Evolutionary conservation across 768 basidiomycete genomes (phyloP), one percentile per base, ranked within the genome.

Genomic region (Fomitopsis pulvina): DNA sequence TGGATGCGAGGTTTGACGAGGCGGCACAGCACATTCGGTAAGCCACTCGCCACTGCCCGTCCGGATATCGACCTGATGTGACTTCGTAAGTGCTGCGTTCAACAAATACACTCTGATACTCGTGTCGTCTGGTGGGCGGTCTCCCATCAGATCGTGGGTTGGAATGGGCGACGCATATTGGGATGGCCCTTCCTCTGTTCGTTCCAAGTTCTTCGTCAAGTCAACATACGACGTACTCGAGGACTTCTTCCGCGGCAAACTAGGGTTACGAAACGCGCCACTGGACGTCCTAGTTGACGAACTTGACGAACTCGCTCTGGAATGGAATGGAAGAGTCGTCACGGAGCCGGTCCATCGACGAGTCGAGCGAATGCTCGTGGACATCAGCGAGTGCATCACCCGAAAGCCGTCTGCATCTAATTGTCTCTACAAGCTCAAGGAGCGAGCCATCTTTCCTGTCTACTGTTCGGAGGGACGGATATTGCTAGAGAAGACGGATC

Each of bases 1-100:
- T 62, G 1, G 52, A 61, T 34, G 52, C 57, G 18, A 49, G 60
- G n/a, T 61, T 61, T n/a, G 30, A 55, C 2, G 60, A 62, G 11
- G 57, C 53, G 18, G 54, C 59, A 14, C 18, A 38, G 2, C 27
- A 25, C 18, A 61, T 62, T 42, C 55, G 48, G 60, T 62, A 41
- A 12, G 34, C 14, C 5, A 16, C 14, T 18, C 18, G 5, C 14
- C 18, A 14, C 34, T 16, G 7, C 16, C 16, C 16, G 60, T 34
- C 29, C 21, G 22, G 10, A 2, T 34, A 29, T 22, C 9, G 3
- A 12, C 27, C 28, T 37, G 18, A 8, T 22, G 6, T 24, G 3
- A 34, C 18, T 40, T 30, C 24, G 3, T 3, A 20, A 59, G 57
- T 11, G n/a, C 34, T 0, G 57, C 56, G 10, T 59, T 59, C 47